Conservation (phyloP, 345 rosid species). For the Hibiscus syriacus region DNA sequence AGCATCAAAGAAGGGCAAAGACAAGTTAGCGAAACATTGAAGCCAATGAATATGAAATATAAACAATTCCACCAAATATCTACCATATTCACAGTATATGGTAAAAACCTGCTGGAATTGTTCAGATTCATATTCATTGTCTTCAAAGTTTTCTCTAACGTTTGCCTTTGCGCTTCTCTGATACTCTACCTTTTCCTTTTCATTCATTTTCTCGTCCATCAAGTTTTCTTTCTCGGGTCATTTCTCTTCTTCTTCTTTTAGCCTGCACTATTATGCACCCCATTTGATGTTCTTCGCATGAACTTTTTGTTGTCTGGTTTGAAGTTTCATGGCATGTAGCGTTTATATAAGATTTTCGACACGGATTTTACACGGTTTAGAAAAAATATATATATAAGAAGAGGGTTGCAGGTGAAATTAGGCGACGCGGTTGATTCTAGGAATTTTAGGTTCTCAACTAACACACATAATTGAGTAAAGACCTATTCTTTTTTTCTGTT, state of each 20-base stretch:
- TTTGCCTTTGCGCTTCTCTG: not conserved
- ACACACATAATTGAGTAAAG: not conserved
- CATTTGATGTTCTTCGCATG: not conserved
- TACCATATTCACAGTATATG: not conserved
- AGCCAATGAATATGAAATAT: not conserved
- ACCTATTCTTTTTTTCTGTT: not conserved
- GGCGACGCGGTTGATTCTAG: not conserved
- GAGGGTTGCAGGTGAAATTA: not conserved
- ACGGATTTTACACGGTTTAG: not conserved
- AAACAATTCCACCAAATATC: constrained; percentile 8
- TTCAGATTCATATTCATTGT: not conserved
- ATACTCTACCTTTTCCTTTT: not conserved
- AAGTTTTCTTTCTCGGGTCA: not conserved
- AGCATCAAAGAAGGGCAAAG: not conserved
- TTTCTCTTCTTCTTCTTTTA: not conserved
- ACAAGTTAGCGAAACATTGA: not conserved
- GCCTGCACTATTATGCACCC: not conserved
- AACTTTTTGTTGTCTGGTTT: not conserved
- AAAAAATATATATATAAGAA: not conserved
- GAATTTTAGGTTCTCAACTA: not conserved
- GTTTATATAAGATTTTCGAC: not conserved
- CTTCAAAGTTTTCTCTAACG: not conserved
- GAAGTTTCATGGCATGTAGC: not conserved
- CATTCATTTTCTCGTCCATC: not conserved
- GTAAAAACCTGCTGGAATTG: not conserved